phyloP scores from a whole-genome alignment of 805 yeast species.

The Metschnikowia lochheadii region DNA sequence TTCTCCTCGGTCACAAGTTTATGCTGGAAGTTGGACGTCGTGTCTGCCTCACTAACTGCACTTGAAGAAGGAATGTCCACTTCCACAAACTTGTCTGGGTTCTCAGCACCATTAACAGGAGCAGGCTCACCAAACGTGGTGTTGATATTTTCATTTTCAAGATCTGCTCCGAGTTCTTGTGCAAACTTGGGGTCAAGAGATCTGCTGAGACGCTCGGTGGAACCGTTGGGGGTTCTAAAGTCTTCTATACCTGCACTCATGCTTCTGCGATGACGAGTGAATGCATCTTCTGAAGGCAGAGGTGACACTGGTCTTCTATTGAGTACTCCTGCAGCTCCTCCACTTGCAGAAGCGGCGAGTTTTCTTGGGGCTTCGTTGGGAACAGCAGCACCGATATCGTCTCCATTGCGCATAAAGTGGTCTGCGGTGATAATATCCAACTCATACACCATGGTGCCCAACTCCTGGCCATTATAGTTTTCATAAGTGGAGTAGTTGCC shows the following conservation, averaged over 20 bases:
- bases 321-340: slow-evolving; percentile 17
- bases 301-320: slow-evolving; percentile 16
- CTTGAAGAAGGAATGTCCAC: slow-evolving; percentile 27
- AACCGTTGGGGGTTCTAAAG: slow-evolving; percentile 23
- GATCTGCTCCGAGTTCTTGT: not conserved
- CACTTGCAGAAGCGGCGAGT: slow-evolving; percentile 19
- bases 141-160: not conserved
- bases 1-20: not conserved
- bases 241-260: slow-evolving; percentile 33
- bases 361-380: slow-evolving; percentile 4
- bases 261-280: slow-evolving; percentile 32
- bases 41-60: slow-evolving; percentile 14
- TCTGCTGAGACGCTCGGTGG: slow-evolving; percentile 16
- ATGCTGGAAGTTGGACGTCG: not conserved
- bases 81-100: slow-evolving; percentile 27
- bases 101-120: not conserved
- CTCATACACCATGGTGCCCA: slow-evolving; percentile 58
- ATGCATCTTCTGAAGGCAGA: slow-evolving; percentile 17
- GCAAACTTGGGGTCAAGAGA: slow-evolving; percentile 26
- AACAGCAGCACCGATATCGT: not conserved
- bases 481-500: slow-evolving; percentile 51
- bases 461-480: slow-evolving; percentile 43
- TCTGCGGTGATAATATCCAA: slow-evolving; percentile 52
- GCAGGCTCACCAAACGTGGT: not conserved
- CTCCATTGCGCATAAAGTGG: slow-evolving; percentile 20